Base-by-base conservation (phyloP, 352 stramenopile genomes). In the Phytophthora capsici region DNA sequence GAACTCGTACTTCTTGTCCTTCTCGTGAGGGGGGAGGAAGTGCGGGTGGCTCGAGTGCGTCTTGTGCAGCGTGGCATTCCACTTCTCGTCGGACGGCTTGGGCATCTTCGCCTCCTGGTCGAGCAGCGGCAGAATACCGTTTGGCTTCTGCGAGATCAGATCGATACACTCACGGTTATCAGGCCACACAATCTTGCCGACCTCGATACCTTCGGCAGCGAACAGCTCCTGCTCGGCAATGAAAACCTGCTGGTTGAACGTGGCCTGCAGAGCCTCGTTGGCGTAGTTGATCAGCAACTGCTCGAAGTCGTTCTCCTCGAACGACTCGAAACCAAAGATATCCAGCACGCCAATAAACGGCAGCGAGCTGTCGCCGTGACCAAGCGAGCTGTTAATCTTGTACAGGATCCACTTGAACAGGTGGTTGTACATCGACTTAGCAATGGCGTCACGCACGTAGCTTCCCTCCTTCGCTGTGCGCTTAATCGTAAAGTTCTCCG, bases 321-420 rank as follows among this genome's bases (percentile, higher is more conserved):
- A 99, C 6, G 90, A 97, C 72, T 99, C 96, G 66, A 99, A 99
- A 16, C 96, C 96, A 75, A 99, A 99, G 69, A 99, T 99, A 87
- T 99, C 96, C 17, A 99, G 74, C 25, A 99, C 86, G 26, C 95
- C 96, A 66, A 99, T 98, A 57, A 97, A 98, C 25, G 79, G 75
- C 26, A 86, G 55, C 51, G 67, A 82, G 58, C 55, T 86, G 40
- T 78, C 89, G 47, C 76, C 92, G 81, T 89, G 90, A 44, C 85
- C 91, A 58, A 82, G 89, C 69, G 80, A 88, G 62, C 69, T 73
- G 85, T 97, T 94, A 63, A 91, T 94, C 64, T 88, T 88, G 54
- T 77, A 77, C 49, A 94, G 49, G 45, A 93, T 91, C 81, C 82
- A 94, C 57, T 87, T 82, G 71, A 98, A 98, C 23, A 92, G 63